phyloP scores from a whole-genome alignment of 495 filamentous ascomycete genomes.

The Chaetomidium leptoderma region DNA sequence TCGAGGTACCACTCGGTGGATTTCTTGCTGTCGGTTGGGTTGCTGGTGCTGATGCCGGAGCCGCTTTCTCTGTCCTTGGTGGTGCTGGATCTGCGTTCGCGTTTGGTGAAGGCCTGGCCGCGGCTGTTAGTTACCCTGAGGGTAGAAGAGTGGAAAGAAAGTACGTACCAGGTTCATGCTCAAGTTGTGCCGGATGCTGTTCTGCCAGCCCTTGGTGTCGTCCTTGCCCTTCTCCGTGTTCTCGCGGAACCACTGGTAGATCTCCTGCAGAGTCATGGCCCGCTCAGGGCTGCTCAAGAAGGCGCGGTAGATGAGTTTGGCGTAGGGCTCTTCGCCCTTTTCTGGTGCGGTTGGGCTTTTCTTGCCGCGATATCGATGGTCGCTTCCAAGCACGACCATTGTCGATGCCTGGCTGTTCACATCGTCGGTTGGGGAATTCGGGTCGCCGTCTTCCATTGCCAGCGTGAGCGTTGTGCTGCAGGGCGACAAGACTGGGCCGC shows the following conservation, averaged over 20 bases:
- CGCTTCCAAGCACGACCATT: not conserved
- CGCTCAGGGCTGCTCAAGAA: conserved; percentile 59
- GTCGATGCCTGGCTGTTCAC: not conserved
- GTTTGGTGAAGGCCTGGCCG: conserved; percentile 42
- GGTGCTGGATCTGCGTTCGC: conserved; percentile 30
- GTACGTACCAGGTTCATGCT: conserved; percentile 84
- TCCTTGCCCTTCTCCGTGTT: conserved; percentile 72
- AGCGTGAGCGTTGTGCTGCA: conserved; percentile 24
- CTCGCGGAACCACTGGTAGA: conserved; percentile 84
- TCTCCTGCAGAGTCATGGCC: conserved; percentile 74
- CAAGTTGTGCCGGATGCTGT: conserved; percentile 93
- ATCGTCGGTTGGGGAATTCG: conserved; percentile 1
- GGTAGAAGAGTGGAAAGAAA: not conserved
- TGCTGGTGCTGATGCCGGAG: not conserved
- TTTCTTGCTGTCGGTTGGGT: conserved; percentile 28
- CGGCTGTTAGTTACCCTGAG: not conserved
- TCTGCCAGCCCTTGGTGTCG: conserved; percentile 80
- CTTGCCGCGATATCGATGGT: conserved; percentile 2
- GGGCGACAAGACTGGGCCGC: conserved; percentile 17
- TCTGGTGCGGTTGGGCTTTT: conserved; percentile 2
- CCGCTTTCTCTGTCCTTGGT: conserved; percentile 7
- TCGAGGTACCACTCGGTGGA: conserved; percentile 43
- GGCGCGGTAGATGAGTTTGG: conserved; percentile 72
- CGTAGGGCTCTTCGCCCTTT: conserved; percentile 65
- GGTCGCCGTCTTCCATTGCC: conserved; percentile 14